Conservation (phyloP, 768 basidiomycete genomes). For the Mycena kentingensis region DNA sequence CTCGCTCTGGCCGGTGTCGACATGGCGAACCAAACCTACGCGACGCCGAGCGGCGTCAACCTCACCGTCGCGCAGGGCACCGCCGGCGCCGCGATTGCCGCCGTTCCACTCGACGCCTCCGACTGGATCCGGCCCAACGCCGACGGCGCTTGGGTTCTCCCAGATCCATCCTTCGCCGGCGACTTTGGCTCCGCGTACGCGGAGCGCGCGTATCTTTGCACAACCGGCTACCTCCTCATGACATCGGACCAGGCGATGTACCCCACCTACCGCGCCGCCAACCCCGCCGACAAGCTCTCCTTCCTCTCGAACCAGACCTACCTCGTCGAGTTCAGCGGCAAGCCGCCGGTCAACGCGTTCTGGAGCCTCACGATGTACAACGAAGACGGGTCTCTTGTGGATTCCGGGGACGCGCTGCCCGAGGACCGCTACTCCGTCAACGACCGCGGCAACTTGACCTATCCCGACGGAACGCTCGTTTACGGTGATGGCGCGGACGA, state of each 20-base stretch:
- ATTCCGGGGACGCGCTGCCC: constrained; percentile 2
- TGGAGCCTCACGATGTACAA: constrained; percentile 14
- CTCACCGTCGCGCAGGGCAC: not conserved
- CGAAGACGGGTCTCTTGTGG: constrained; percentile 1
- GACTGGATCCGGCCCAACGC: not conserved
- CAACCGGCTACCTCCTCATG: not conserved
- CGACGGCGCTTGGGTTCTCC: not conserved
- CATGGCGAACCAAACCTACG: not conserved
- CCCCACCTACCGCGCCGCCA: not conserved
- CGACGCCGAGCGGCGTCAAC: constrained; percentile 1
- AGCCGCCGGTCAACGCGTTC: constrained; percentile 5
- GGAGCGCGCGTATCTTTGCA: not conserved
- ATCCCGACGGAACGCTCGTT: constrained; percentile 4
- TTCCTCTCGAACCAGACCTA: not conserved
- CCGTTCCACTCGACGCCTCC: not conserved
- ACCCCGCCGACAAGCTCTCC: too few species aligned
- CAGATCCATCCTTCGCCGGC: not conserved
- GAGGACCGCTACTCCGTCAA: not conserved
- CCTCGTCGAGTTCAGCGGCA: not conserved
- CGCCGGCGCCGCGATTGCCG: not conserved
- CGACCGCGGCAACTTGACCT: constrained; percentile 7
- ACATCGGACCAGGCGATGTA: not conserved
- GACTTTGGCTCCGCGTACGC: constrained; percentile 5
- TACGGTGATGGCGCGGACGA: not conserved
- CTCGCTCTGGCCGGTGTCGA: not conserved